Evolutionary conservation across 2,329 filamentous ascomycete species (phyloP).

Genomic region (Colletotrichum ledebouriae): DNA sequence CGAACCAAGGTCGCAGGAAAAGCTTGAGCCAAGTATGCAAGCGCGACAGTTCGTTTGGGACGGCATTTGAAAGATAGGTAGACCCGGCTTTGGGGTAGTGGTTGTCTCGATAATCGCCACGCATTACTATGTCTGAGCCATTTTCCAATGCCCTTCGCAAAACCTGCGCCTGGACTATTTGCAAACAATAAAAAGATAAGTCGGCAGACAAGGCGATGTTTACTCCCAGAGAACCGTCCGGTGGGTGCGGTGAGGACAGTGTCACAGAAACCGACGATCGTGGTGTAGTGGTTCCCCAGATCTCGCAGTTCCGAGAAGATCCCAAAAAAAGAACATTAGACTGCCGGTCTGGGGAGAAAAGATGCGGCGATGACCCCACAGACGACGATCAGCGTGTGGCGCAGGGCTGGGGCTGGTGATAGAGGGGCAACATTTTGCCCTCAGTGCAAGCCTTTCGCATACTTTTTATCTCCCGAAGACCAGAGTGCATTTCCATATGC

Average conservation of each 20-base stretch:
- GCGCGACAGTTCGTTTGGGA: slow-evolving; percentile 18
- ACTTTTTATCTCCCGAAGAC: not conserved
- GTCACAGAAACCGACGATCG: not conserved
- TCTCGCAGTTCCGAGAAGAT: slow-evolving; percentile 32
- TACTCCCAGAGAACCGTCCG: not conserved
- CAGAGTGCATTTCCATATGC: slow-evolving; percentile 19
- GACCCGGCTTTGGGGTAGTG: slow-evolving; percentile 1
- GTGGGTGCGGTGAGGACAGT: not conserved
- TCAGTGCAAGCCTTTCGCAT: not conserved
- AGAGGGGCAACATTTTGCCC: not conserved
- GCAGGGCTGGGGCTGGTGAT: slow-evolving; percentile 38
- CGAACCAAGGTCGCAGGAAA: slow-evolving; percentile 13
- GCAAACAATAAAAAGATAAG: not conserved
- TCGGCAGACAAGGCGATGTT: not conserved
- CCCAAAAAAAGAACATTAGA: slow-evolving; percentile 43
- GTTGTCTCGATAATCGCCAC: slow-evolving; percentile 37
- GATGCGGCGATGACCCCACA: slow-evolving; percentile 32
- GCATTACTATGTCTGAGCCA: slow-evolving; percentile 10
- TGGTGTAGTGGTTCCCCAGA: slow-evolving; percentile 39
- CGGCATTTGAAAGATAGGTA: slow-evolving; percentile 7
- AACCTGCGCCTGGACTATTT: not conserved
- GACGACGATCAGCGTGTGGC: slow-evolving; percentile 41
- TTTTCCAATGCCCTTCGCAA: not conserved
- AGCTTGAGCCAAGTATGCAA: slow-evolving; percentile 17
- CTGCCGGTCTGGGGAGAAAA: slow-evolving; percentile 36